Percentiles rank a stretch among this genome's conserved stretches.
Evolutionary conservation across 1,284 basidiomycete genomes (phyloP).

Genomic region (Ceratobasidium sp.): DNA sequence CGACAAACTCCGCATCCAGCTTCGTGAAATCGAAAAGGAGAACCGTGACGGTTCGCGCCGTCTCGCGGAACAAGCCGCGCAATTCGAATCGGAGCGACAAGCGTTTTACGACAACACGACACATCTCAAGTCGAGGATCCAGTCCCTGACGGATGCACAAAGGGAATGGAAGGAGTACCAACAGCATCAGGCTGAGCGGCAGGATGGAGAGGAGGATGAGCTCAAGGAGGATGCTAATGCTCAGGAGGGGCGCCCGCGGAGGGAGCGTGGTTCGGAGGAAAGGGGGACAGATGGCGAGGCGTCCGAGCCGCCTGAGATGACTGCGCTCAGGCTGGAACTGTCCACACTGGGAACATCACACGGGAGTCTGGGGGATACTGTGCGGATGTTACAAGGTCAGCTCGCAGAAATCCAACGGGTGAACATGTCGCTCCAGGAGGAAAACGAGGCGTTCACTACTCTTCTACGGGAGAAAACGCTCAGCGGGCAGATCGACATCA

Average conservation of each 20-base stretch:
- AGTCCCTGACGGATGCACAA: conserved; percentile 76
- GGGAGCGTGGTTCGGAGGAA: conserved; percentile 51
- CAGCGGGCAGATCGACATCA: conserved; percentile 83
- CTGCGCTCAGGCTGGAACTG: conserved; percentile 78
- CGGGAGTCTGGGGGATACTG: conserved; percentile 80
- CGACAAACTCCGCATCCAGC: conserved; percentile 80
- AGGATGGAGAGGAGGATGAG: too few relatives aligned
- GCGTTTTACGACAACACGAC: conserved; percentile 89
- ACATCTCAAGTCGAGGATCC: conserved; percentile 87
- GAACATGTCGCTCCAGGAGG: conserved; percentile 82
- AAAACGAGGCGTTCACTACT: conserved; percentile 96
- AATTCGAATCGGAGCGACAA: conserved; percentile 87
- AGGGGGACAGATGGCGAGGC: conserved; percentile 70
- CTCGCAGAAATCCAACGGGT: conserved; percentile 82
- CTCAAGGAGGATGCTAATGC: conserved; percentile 61
- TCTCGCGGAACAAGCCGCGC: conserved; percentile 83
- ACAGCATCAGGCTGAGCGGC: conserved; percentile 30
- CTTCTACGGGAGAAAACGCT: conserved; percentile 89
- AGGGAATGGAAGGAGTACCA: conserved; percentile 58
- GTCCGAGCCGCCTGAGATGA: conserved; percentile 85
- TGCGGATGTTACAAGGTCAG: conserved; percentile 80
- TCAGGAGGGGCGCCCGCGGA: conserved; percentile 48
- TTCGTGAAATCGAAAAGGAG: conserved; percentile 85
- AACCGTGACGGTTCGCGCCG: conserved; percentile 80
- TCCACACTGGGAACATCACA: conserved; percentile 86